Conservation (phyloP, 352 stramenopile species). For the Blastocystis sp. region DNA sequence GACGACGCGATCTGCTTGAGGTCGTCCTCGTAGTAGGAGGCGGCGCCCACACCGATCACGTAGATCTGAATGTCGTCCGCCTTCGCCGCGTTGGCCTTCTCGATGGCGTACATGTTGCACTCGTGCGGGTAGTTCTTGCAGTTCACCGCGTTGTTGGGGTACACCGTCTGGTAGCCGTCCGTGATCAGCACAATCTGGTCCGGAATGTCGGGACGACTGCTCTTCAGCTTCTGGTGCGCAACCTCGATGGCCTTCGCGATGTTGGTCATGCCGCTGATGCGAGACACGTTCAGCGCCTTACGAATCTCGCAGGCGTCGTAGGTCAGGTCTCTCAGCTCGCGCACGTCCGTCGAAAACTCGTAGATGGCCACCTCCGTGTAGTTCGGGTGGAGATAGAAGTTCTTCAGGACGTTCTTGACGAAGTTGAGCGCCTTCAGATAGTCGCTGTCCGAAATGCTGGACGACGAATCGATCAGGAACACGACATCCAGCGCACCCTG, state of each 20-base stretch:
- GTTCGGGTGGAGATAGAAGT: constrained; percentile 70
- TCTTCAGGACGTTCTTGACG: constrained; percentile 57
- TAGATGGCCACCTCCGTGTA: constrained; percentile 49
- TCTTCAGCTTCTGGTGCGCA: constrained; percentile 20
- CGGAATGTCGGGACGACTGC: constrained; percentile 56
- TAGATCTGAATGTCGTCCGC: constrained; percentile 72
- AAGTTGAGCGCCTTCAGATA: constrained; percentile 48
- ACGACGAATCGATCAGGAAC: constrained; percentile 54
- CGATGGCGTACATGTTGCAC: constrained; percentile 62
- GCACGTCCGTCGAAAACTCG: constrained; percentile 53
- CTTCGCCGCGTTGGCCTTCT: constrained; percentile 24
- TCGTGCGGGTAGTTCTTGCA: constrained; percentile 23
- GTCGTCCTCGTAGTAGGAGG: constrained; percentile 63
- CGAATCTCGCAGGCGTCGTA: constrained; percentile 64
- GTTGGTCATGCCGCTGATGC: constrained; percentile 50
- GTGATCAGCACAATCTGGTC: constrained; percentile 71
- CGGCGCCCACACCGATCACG: constrained; percentile 32
- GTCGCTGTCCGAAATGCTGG: constrained; percentile 51
- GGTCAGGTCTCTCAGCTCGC: constrained; percentile 37
- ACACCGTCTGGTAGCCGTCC: constrained; percentile 54
- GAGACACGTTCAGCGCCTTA: constrained; percentile 21
- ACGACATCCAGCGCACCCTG: constrained; percentile 63
- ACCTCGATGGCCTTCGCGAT: constrained; percentile 54
- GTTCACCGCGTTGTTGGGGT: neutral
- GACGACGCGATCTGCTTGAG: constrained; percentile 12